Evolutionary conservation across 169 alveolate genomes (phyloP).

Genomic region (Plasmodium ovale): DNA sequence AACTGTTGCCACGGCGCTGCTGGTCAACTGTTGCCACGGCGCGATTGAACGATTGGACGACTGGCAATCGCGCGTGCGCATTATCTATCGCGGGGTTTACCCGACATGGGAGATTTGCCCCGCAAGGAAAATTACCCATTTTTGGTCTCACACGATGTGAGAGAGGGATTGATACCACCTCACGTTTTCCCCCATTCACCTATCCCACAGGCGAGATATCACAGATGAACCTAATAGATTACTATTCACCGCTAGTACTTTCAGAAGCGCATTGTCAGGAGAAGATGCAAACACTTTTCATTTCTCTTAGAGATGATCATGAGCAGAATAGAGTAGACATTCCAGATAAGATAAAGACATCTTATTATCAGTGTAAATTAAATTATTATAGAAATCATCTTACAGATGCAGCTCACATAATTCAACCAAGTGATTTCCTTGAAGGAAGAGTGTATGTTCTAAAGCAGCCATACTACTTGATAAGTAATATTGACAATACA

Average conservation of each 20-base stretch:
- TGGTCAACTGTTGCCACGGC: too few relatives aligned
- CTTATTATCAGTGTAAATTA: constrained; percentile 38
- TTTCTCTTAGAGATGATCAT: constrained; percentile 19
- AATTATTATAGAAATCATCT: constrained; percentile 39
- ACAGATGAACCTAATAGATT: constrained; percentile 19
- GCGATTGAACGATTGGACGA: too few relatives aligned
- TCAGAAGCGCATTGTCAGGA: constrained; percentile 43
- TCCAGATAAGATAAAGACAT: constrained; percentile 25
- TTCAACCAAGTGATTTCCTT: constrained; percentile 21
- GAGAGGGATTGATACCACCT: too few relatives aligned
- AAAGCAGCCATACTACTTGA: constrained; percentile 62
- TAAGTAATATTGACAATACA: constrained; percentile 8
- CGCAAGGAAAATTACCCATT: too few relatives aligned
- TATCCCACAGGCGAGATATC: constrained; percentile 23
- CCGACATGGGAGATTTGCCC: too few relatives aligned
- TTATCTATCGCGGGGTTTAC: too few relatives aligned
- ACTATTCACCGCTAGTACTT: constrained; percentile 46
- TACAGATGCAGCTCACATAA: constrained; percentile 21
- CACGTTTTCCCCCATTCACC: too few relatives aligned
- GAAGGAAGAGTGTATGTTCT: constrained; percentile 24
- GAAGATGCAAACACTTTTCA: constrained; percentile 21
- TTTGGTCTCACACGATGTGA: too few relatives aligned
- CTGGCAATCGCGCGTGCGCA: too few relatives aligned
- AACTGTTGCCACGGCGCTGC: too few relatives aligned
- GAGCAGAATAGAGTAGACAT: constrained; percentile 40